Conservation (phyloP, 345 rosid genomes). For the Moricandia arvensis region DNA sequence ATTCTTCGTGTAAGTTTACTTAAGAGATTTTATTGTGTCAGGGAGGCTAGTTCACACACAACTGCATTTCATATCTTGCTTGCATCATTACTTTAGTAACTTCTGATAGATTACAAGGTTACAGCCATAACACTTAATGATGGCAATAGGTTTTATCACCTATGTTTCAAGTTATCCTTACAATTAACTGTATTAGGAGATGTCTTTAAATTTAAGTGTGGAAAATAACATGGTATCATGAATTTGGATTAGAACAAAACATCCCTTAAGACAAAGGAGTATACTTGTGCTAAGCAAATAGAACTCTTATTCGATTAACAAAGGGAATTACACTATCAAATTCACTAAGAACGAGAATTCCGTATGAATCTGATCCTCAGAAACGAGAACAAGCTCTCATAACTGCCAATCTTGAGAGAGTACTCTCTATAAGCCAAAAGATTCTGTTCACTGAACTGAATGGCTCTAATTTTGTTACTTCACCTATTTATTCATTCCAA, state of each 20-base stretch:
- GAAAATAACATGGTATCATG: neutral
- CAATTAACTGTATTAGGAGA: neutral
- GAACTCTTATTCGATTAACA: too few species aligned
- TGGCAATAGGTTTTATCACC: neutral
- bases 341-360: too few species aligned
- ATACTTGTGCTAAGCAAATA: neutral
- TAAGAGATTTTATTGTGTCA: neutral
- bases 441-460: too few species aligned
- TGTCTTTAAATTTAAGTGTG: neutral
- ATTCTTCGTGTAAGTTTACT: slow-evolving; percentile 69
- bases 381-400: too few species aligned
- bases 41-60: neutral
- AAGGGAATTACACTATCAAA: too few species aligned
- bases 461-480: too few species aligned
- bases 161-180: neutral
- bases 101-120: neutral
- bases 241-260: neutral
- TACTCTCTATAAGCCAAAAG: too few species aligned
- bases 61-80: neutral
- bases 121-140: neutral
- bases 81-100: neutral
- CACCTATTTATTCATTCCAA: too few species aligned
- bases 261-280: neutral
- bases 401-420: too few species aligned
- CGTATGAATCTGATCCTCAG: too few species aligned